Conservation (phyloP, 495 filamentous ascomycete species). For the Aspergillus nidulans region DNA sequence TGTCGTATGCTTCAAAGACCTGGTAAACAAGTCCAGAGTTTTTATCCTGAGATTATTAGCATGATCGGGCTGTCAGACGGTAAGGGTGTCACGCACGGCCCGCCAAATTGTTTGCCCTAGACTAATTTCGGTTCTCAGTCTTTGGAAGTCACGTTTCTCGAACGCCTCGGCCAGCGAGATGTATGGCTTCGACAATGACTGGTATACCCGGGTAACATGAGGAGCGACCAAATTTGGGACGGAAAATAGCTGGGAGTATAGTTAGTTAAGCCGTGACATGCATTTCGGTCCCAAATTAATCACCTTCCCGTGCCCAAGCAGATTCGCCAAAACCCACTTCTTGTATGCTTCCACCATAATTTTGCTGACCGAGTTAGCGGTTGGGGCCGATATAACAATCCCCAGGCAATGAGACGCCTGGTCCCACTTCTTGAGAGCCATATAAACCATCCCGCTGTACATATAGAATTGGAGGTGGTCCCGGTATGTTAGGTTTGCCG, state of each 20-base stretch:
- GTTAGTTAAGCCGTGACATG: constrained; percentile 14
- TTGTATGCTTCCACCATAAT: constrained; percentile 89
- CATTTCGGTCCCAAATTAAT: constrained; percentile 16
- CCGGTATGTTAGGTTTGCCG: constrained; percentile 48
- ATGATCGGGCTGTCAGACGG: not conserved
- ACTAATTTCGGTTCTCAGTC: constrained; percentile 56
- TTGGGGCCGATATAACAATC: constrained; percentile 61
- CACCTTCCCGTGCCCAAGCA: constrained; percentile 68
- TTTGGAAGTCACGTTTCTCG: constrained; percentile 49
- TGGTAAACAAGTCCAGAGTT: constrained; percentile 54
- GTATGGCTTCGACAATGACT: constrained; percentile 64
- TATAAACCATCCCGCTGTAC: constrained; percentile 72
- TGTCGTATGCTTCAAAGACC: constrained; percentile 43
- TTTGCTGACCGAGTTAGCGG: constrained; percentile 55
- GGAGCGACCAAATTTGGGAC: constrained; percentile 43
- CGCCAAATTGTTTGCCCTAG: constrained; percentile 53
- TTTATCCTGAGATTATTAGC: constrained; percentile 42
- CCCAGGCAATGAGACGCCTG: constrained; percentile 68
- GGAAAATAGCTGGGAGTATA: constrained; percentile 24
- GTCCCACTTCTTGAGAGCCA: constrained; percentile 65
- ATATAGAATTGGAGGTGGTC: constrained; percentile 75
- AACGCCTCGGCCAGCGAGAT: constrained; percentile 65
- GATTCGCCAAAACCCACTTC: constrained; percentile 80
- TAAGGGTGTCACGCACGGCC: constrained; percentile 41
- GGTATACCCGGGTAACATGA: constrained; percentile 52